These are phyloP conservation scores for Penicillium mononematosum DNA, from an alignment of 495 filamentous ascomycete species.

Conservation along the genomic window DNA sequence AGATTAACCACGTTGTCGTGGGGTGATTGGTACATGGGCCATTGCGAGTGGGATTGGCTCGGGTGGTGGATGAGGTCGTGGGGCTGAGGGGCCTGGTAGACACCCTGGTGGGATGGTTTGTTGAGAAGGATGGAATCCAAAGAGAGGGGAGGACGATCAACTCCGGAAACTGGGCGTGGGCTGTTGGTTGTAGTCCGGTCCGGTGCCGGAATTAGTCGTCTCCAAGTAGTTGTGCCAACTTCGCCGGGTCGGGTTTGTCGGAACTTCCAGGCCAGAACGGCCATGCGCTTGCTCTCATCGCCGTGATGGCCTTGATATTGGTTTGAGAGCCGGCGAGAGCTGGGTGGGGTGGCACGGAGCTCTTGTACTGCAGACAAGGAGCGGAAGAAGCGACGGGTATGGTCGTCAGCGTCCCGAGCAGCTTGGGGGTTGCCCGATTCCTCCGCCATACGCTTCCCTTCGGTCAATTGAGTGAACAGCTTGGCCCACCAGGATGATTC, in stretches of 20 bases:
- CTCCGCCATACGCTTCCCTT: constrained; percentile 40
- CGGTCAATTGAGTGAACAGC: constrained; percentile 44
- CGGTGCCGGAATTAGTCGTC: constrained; percentile 45
- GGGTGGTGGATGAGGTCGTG: constrained; percentile 38
- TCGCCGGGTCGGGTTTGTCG: constrained; percentile 44
- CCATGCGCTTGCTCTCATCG: constrained; percentile 45
- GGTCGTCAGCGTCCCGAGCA: constrained; percentile 38
- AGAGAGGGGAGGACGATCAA: constrained; percentile 44
- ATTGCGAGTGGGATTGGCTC: constrained; percentile 34
- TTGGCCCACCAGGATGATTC: constrained; percentile 52
- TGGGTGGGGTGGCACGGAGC: constrained; percentile 39
- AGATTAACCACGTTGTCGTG: constrained; percentile 41
- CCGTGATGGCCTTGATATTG: constrained; percentile 30
- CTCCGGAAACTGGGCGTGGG: constrained; percentile 33
- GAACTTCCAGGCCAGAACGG: constrained; percentile 56
- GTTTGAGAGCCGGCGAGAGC: constrained; percentile 32
- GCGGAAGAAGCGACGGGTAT: constrained; percentile 39
- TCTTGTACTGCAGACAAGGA: constrained; percentile 52
- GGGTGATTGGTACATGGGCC: constrained; percentile 39
- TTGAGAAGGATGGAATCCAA: constrained; percentile 41
- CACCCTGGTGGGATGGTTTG: constrained; percentile 30
- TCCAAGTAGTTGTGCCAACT: constrained; percentile 54
- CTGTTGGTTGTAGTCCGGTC: constrained; percentile 41
- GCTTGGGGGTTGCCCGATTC: constrained; percentile 35
- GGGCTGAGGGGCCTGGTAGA: constrained; percentile 38